Base-by-base conservation (phyloP, 805 yeast genomes). In the Candida cerambycidarum region DNA sequence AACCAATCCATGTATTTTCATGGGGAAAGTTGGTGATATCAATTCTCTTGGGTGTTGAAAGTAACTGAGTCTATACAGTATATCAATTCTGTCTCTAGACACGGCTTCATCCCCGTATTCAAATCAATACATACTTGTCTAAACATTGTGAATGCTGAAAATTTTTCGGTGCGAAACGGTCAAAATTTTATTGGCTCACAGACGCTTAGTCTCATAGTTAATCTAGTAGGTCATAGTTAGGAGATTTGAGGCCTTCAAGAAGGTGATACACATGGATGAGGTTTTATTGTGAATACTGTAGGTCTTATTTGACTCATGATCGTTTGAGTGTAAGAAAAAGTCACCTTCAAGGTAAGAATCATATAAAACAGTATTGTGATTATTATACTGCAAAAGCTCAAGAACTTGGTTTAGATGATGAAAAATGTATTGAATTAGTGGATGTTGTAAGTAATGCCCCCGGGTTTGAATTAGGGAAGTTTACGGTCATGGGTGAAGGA, bases 241-340 rank as follows among this genome's bases (percentile, higher is more conserved):
- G 23, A 30, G 18, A 30, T 10, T 17, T 30, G 5, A 17, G 13
- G 15, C 4, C 11, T 9, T 25, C 4, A 7, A 9, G 7, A 11
- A 25, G n/a, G 12, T 25, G n/a, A 25, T 6, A 12, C 13, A 5
- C n/a, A 25, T 12, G 5, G 9, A 48, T 49, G 53, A 76, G 82
- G 49, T 85, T 82, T 60, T 85, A 83, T 64, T 89, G 96, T 62
- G 93, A 85, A 52, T 89, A 88, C 59, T 89, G 96, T 59, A 80
- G 80, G 56, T 79, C 89, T 14, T 83, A 84, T 54, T 67, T 89
- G 44, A 89, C 96, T 1, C 96, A 89, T 59, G 96, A 88, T 62
- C 84, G 93, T n/a, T 69, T 80, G 53, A 84, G 93, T 65, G 96
- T 89, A 42, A 66, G 96, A 16, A 83, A 84, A 55, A 81, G 89